phyloP scores from a whole-genome alignment of 2,329 filamentous ascomycete species.

The Fusarium cyanostomum region DNA sequence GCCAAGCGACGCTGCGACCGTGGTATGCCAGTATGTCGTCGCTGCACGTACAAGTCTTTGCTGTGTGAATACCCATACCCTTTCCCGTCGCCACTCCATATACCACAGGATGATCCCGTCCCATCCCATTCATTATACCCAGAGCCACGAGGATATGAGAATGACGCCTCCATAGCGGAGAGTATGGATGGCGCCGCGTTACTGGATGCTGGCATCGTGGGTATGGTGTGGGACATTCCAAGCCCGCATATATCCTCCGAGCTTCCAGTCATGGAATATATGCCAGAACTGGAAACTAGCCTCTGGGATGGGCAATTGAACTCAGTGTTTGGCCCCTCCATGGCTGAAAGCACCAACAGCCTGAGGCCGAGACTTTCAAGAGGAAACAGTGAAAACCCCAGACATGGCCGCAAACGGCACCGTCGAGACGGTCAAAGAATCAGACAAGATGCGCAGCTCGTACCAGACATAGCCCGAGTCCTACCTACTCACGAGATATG shows the following conservation, averaged over 20 bases:
- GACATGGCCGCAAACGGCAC: background rate
- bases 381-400: background rate
- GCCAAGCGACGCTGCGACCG: constrained; percentile 19
- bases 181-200: background rate
- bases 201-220: background rate
- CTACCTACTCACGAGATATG: constrained; percentile 1
- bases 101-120: background rate
- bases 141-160: too few relatives aligned
- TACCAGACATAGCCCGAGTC: background rate
- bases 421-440: background rate
- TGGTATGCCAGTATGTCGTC: constrained; percentile 2
- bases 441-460: background rate
- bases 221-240: too few relatives aligned
- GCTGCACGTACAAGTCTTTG: constrained; percentile 2
- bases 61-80: constrained; percentile 10
- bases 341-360: background rate
- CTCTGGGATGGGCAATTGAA: background rate
- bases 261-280: background rate
- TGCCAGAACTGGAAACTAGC: background rate
- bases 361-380: background rate
- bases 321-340: background rate
- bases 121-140: background rate
- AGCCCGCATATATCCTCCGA: background rate
- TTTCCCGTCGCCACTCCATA: background rate
- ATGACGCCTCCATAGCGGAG: background rate